Conservation (phyloP, 352 stramenopile species). For the Phytophthora cactorum region DNA sequence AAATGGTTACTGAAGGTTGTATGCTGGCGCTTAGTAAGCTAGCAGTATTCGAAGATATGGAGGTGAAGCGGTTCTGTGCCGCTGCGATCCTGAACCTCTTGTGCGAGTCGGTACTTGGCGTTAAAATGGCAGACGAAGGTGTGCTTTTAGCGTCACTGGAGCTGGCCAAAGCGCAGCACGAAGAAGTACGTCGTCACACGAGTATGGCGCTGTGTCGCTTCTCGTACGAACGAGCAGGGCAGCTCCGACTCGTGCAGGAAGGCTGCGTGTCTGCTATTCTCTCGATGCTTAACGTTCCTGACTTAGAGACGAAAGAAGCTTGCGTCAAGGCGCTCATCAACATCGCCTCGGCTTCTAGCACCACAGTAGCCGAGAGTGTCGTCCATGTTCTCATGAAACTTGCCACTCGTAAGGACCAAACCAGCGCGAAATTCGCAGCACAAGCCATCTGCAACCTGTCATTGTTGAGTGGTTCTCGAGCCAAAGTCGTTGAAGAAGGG, state of each 20-base stretch:
- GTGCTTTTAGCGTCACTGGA: conserved; percentile 75
- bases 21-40: conserved; percentile 79
- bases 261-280: conserved; percentile 84
- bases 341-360: conserved; percentile 72
- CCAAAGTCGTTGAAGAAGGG: conserved; percentile 81
- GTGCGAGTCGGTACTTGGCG: conserved; percentile 50
- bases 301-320: conserved; percentile 82
- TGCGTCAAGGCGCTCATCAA: conserved; percentile 89
- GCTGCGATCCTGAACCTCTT: conserved; percentile 84
- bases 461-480: conserved; percentile 63
- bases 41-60: conserved; percentile 79
- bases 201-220: conserved; percentile 85
- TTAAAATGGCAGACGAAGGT: conserved; percentile 77
- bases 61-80: conserved; percentile 85
- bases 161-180: conserved; percentile 78
- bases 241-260: conserved; percentile 81
- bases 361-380: conserved; percentile 72
- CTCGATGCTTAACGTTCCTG: conserved; percentile 83
- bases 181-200: conserved; percentile 85
- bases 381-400: conserved; percentile 83
- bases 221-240: conserved; percentile 74
- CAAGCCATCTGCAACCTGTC: conserved; percentile 85
- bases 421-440: conserved; percentile 62
- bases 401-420: conserved; percentile 65
- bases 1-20: conserved; percentile 79